These are phyloP conservation scores for Thermothielavioides terrestris DNA, from an alignment of 495 filamentous ascomycete species.

Conservation along the genomic window DNA sequence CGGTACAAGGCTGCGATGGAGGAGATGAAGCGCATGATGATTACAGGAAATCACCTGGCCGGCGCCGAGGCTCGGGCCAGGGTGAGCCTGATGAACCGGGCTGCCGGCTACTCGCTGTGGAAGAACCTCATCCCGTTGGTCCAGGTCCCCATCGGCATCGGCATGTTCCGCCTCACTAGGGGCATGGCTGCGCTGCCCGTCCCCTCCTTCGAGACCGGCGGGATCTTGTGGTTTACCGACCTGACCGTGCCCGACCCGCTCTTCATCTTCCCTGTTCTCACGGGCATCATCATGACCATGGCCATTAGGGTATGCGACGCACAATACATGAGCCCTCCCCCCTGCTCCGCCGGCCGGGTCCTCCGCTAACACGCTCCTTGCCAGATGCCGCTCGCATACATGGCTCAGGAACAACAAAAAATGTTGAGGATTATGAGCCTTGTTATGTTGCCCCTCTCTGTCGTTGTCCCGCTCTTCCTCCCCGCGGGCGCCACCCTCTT, in stretches of 20 bases:
- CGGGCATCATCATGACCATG: constrained; percentile 41
- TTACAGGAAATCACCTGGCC: constrained; percentile 32
- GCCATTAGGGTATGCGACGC: constrained; percentile 55
- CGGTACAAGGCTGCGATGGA: constrained; percentile 41
- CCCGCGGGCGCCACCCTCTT: constrained; percentile 65
- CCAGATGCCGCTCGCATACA: constrained; percentile 29
- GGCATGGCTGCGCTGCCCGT: constrained; percentile 73
- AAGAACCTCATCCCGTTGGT: constrained; percentile 50
- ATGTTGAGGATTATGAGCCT: constrained; percentile 46
- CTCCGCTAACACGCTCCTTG: background rate
- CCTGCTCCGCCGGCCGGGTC: constrained; percentile 8
- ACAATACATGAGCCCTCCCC: too few relatives aligned
- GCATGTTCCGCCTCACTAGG: constrained; percentile 67
- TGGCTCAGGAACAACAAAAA: constrained; percentile 26
- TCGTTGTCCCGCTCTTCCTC: constrained; percentile 53
- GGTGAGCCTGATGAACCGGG: constrained; percentile 39
- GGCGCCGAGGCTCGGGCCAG: constrained; percentile 37
- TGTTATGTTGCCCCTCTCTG: constrained; percentile 52
- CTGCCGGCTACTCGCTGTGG: constrained; percentile 45
- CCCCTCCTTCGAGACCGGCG: constrained; percentile 61
- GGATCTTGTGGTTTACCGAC: constrained; percentile 69
- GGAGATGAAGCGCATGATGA: constrained; percentile 38
- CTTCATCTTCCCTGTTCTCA: constrained; percentile 57
- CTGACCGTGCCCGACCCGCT: constrained; percentile 70
- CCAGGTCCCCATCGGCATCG: constrained; percentile 65